Evolutionary conservation across 2,329 filamentous ascomycete genomes (phyloP).

Genomic region (Neurospora crassa): DNA sequence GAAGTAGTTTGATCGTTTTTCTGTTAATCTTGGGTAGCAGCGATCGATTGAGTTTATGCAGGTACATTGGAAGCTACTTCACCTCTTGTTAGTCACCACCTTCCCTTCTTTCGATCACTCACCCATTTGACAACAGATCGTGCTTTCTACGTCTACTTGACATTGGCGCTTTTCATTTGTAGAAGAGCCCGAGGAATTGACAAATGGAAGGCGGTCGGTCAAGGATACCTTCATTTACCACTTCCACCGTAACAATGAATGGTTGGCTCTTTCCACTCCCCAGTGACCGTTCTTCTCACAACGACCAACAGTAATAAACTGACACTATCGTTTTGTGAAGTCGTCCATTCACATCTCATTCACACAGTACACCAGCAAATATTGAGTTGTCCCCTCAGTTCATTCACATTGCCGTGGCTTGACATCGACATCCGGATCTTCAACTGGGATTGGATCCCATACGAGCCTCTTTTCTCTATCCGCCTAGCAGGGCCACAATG

Average conservation of each 20-base stretch:
- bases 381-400: neutral
- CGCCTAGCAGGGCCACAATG: neutral
- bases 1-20: neutral
- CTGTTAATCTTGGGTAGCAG: neutral
- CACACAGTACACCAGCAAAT: neutral
- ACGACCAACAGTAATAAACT: neutral
- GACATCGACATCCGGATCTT: neutral
- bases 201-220: neutral
- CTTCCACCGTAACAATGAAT: neutral
- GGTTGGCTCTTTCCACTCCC: neutral
- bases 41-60: neutral
- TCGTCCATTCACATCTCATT: neutral
- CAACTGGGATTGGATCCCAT: neutral
- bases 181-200: neutral
- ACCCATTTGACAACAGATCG: neutral
- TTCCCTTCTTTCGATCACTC: neutral
- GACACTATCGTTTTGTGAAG: neutral
- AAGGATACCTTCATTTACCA: neutral
- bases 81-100: neutral
- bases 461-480: neutral
- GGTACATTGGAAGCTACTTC: neutral
- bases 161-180: neutral
- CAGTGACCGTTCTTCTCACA: neutral
- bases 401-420: neutral
- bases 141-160: neutral